Evolutionary conservation across 1,284 basidiomycete species (phyloP).

Genomic region (Fomitopsis pinicola): DNA sequence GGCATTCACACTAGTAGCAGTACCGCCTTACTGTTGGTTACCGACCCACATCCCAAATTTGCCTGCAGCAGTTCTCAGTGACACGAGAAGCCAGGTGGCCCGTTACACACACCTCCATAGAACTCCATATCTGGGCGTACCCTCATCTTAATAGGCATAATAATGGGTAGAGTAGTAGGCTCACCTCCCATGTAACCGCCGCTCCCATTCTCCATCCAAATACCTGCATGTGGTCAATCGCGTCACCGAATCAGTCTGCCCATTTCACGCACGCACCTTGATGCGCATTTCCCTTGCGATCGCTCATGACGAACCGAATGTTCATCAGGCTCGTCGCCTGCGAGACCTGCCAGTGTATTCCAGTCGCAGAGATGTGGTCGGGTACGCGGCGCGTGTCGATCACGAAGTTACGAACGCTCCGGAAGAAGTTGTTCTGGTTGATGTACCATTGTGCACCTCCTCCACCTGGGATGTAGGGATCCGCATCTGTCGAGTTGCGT

Average conservation of each 20-base stretch:
- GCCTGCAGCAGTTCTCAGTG: conserved; percentile 11
- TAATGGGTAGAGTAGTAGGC: conserved; percentile 6
- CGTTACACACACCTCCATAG: conserved; percentile 49
- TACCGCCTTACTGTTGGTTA: conserved; percentile 56
- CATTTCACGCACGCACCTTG: conserved; percentile 25
- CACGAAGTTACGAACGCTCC: conserved; percentile 60
- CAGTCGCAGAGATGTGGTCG: conserved; percentile 48
- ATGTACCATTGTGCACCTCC: conserved; percentile 51
- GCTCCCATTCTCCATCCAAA: conserved; percentile 75
- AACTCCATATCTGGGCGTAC: conserved; percentile 48
- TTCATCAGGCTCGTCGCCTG: conserved; percentile 72
- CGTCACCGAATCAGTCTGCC: not conserved
- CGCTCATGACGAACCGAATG: conserved; percentile 57
- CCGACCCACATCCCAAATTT: conserved; percentile 41
- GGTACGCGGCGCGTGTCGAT: conserved; percentile 49
- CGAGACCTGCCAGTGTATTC: conserved; percentile 75
- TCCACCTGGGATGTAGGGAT: conserved; percentile 51
- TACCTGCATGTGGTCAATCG: conserved; percentile 28
- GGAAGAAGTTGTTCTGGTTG: conserved; percentile 69
- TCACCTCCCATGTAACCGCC: conserved; percentile 68
- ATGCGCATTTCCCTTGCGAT: conserved; percentile 52
- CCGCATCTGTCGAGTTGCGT: conserved; percentile 38
- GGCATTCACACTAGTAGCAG: not conserved
- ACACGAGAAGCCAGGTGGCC: not conserved
- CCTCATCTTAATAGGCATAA: not conserved